These are phyloP conservation scores for Ulmus americana DNA, from an alignment of 331 rosid genomes.

Conservation along the genomic window DNA sequence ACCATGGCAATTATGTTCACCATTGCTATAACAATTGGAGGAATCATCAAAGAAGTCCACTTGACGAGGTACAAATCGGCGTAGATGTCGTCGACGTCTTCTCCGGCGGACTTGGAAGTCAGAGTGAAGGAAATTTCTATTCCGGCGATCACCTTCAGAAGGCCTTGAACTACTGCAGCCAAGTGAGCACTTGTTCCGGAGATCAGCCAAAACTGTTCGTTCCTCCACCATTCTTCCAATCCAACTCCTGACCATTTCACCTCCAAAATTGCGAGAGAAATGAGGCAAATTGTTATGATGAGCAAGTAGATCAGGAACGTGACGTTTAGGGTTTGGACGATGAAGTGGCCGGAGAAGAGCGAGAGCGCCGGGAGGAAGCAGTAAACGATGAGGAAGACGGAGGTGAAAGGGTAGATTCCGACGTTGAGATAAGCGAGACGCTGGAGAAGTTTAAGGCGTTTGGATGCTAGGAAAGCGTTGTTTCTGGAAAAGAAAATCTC, in stretches of 20 bases:
- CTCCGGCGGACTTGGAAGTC: constrained; percentile 57
- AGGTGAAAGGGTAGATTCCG: constrained; percentile 86
- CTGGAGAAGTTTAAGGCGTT: constrained; percentile 48
- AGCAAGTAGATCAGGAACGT: constrained; percentile 61
- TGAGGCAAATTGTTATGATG: constrained; percentile 50
- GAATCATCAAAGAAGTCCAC: constrained; percentile 76
- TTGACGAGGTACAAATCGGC: constrained; percentile 71
- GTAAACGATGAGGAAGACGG: constrained; percentile 67
- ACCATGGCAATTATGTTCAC: constrained; percentile 58
- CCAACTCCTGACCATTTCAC: constrained; percentile 77
- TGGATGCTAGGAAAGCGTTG: constrained; percentile 59
- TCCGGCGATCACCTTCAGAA: constrained; percentile 72
- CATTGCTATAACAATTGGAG: constrained; percentile 75
- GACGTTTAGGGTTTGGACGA: constrained; percentile 45
- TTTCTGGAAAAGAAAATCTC: constrained; percentile 84
- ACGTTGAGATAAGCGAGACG: constrained; percentile 72
- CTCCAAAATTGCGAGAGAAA: constrained; percentile 52
- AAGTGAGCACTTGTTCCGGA: constrained; percentile 79
- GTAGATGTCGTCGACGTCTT: constrained; percentile 45
- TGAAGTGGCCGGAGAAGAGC: constrained; percentile 58
- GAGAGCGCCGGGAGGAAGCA: constrained; percentile 96
- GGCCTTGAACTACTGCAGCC: constrained; percentile 75
- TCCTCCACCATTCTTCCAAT: constrained; percentile 89
- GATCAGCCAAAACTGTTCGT: constrained; percentile 90
- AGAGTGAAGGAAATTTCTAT: constrained; percentile 76